phyloP scores from a whole-genome alignment of 768 basidiomycete species.

The Multifurca ochricompacta region DNA sequence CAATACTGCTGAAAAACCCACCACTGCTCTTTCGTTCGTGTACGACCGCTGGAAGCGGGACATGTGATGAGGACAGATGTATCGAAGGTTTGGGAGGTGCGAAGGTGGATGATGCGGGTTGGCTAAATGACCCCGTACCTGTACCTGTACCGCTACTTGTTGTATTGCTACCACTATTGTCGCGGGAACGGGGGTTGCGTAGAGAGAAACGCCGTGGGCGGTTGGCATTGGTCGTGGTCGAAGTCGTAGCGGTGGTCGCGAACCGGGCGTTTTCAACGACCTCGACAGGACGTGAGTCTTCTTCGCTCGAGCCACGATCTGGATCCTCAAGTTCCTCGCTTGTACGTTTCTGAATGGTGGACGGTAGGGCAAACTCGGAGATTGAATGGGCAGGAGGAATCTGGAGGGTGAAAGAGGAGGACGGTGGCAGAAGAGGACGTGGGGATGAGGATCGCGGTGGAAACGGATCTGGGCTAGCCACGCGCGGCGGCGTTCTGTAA shows the following conservation, averaged over 20 bases:
- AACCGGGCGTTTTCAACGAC: conserved; percentile 20
- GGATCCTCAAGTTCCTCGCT: conserved; percentile 21
- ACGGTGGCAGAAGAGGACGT: conserved; percentile 9
- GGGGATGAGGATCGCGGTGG: conserved; percentile 20
- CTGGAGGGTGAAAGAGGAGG: conserved; percentile 23
- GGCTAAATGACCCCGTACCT: conserved; percentile 18
- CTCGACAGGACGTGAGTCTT: conserved; percentile 14
- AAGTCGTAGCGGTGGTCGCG: neutral
- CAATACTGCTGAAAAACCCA: conserved; percentile 18
- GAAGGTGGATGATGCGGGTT: neutral
- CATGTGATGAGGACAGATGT: neutral
- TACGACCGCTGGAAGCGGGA: neutral
- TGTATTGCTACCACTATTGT: conserved; percentile 7
- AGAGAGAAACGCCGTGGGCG: conserved; percentile 1
- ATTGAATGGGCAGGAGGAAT: conserved; percentile 52
- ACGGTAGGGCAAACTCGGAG: conserved; percentile 30
- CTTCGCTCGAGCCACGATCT: conserved; percentile 12
- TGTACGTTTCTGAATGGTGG: conserved; percentile 25
- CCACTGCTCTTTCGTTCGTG: conserved; percentile 16
- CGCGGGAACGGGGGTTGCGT: neutral
- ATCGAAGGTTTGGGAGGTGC: neutral
- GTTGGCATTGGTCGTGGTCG: neutral
- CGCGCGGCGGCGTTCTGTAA: conserved; percentile 4
- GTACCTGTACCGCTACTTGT: conserved; percentile 18
- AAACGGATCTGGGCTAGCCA: conserved; percentile 8